Base-by-base conservation (phyloP, 192 early-diverging fungal genomes). In the Coemansia interrupta region DNA sequence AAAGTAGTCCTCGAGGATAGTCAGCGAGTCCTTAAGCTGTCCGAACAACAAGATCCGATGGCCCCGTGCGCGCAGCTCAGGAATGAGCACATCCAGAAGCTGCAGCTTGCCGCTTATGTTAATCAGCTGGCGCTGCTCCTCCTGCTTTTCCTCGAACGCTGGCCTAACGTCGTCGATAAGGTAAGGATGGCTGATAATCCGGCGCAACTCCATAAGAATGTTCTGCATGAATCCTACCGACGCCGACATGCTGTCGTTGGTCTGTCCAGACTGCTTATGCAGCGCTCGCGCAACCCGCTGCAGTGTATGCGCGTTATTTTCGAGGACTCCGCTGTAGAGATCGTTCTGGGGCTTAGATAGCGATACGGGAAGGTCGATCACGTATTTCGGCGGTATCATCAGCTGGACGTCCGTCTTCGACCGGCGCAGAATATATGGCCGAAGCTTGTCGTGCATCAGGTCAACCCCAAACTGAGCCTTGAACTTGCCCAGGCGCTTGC, bases 21-120 rank as follows among this genome's bases (percentile, higher is more conserved):
- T 86, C 45, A 99, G 81, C 86, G 96, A 86, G 46, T 83, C 83
- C 56, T 95, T 93, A 86, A 97, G 89, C 69, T 99, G 97, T 4
- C 93, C 91, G 66, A 98, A 99, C 56, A 99, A 89, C 52, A 99
- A 72, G 0, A 96, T 90, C 20, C 97, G 89, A 75, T 97, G 93
- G 3, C 93, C 93, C 19, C 85, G 90, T 40, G 83, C 83, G 47
- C 86, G 86, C n/a, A 97, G 79, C 29, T 92, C 83, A 1, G 89
- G 85, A 56, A 99, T 66, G 26, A 99, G 72, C 67, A 89, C 92
- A 58, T 99, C 93, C 2, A 99, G 74, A 0, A 99, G 69, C 5
- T 92, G 84, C 87, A 98, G 93, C 69, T 99, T 99, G 26, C 94
- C 97, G 48, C 94, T 88, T 56, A 88, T 89, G 48, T 81, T 84